Evolutionary conservation across 306 rosid genomes (phyloP).

Genomic region (Fragaria ananassa): DNA sequence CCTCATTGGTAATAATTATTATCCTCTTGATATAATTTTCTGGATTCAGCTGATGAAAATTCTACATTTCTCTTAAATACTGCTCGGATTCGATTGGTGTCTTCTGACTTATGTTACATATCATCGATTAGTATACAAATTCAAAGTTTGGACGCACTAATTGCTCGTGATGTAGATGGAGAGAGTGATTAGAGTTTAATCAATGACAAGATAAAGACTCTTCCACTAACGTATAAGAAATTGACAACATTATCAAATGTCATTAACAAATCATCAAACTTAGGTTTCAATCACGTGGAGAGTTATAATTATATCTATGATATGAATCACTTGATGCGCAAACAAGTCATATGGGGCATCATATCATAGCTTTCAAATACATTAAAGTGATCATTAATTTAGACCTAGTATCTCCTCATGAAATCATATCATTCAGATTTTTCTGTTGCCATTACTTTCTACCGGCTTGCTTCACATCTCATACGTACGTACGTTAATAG

Average conservation of each 20-base stretch:
- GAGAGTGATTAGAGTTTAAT: conserved; percentile 2
- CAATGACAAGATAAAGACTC: conserved; percentile 43
- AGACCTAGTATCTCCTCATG: not conserved
- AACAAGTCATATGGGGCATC: not conserved
- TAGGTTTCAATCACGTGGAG: not conserved
- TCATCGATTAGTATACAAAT: not conserved
- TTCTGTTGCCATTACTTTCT: not conserved
- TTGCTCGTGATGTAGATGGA: conserved; percentile 7
- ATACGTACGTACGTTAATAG: not conserved
- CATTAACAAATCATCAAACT: conserved; percentile 13
- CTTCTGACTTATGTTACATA: not conserved
- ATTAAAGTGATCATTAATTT: not conserved
- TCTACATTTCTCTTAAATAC: too few relatives aligned
- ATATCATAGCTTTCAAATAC: not conserved
- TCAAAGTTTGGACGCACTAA: not conserved
- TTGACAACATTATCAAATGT: conserved; percentile 16
- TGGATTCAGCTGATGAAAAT: too few relatives aligned
- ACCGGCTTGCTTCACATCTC: not conserved
- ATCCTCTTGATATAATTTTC: too few relatives aligned
- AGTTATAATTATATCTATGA: not conserved
- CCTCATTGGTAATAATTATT: too few relatives aligned
- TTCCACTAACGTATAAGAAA: conserved; percentile 25
- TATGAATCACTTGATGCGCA: conserved; percentile 3
- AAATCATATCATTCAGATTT: not conserved
- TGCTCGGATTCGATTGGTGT: not conserved